A percentile compares a stretch with the other conserved stretches of the same genome.
phyloP scores from a whole-genome alignment of 345 rosid species.

The Citrus hindsii region DNA sequence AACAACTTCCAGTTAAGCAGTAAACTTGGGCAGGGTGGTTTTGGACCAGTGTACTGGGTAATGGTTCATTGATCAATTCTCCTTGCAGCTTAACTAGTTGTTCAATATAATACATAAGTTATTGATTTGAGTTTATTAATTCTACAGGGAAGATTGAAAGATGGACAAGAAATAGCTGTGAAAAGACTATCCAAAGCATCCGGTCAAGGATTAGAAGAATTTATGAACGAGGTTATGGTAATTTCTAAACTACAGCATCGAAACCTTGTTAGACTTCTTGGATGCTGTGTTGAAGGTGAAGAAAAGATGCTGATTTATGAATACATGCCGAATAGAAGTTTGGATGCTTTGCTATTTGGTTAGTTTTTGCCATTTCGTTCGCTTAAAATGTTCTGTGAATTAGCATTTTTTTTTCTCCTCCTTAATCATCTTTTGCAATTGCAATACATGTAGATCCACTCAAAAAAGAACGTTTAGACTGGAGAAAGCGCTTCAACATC shows the following conservation, averaged over 20 bases:
- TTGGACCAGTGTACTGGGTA: slow-evolving; percentile 43
- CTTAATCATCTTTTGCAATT: neutral
- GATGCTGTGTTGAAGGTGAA: slow-evolving; percentile 30
- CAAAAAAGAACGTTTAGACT: neutral
- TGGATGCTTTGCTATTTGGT: slow-evolving; percentile 38
- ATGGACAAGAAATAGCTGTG: slow-evolving; percentile 51
- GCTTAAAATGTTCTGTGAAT: neutral
- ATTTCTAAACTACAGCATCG: slow-evolving; percentile 38
- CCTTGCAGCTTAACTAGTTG: neutral
- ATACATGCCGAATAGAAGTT: slow-evolving; percentile 35
- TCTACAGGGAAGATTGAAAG: slow-evolving; percentile 40
- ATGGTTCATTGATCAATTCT: neutral
- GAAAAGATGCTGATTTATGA: slow-evolving; percentile 35
- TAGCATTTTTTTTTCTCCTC: neutral
- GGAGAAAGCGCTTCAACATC: neutral
- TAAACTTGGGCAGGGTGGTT: slow-evolving; percentile 41
- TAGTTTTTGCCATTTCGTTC: neutral
- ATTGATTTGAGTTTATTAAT: slow-evolving; percentile 12
- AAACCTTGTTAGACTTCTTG: slow-evolving; percentile 33
- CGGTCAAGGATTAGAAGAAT: slow-evolving; percentile 56
- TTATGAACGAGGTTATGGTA: slow-evolving; percentile 43
- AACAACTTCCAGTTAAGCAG: slow-evolving; percentile 19
- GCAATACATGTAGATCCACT: slow-evolving; percentile 5
- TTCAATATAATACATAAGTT: neutral
- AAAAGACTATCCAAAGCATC: slow-evolving; percentile 57